A percentile compares a stretch with the other conserved stretches of the same genome.
Evolutionary conservation across 208 protist genomes (phyloP).

Genomic region (Phytomonas sp.): DNA sequence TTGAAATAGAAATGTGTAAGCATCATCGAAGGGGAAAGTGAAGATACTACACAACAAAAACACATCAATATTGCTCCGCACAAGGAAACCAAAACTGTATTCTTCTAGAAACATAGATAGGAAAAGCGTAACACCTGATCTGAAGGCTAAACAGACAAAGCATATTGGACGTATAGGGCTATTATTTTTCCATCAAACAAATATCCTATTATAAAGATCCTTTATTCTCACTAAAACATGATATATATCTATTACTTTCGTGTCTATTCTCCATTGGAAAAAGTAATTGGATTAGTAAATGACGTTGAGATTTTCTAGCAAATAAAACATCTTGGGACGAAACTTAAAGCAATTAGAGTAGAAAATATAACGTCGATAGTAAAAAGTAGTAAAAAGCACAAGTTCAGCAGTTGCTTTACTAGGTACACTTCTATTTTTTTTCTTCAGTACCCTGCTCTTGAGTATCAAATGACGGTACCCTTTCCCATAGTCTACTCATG

Average conservation of each 20-base stretch:
- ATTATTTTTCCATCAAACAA: not conserved
- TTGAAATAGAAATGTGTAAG: not conserved
- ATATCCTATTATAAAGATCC: not conserved
- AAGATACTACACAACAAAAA: not conserved
- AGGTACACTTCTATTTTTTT: not conserved
- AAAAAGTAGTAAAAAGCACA: conserved; percentile 4
- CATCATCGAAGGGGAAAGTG: not conserved
- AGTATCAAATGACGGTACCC: not conserved
- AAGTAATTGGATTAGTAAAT: not conserved
- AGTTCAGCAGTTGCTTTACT: not conserved
- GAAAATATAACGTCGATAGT: not conserved
- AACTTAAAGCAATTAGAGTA: not conserved
- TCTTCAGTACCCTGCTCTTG: not conserved
- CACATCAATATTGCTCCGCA: not conserved
- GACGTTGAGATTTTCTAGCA: not conserved
- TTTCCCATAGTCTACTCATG: not conserved
- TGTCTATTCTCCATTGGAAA: not conserved
- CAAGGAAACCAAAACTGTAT: not conserved
- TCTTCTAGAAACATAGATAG: not conserved
- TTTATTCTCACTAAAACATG: not conserved
- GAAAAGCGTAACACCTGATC: not conserved
- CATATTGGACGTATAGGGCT: not conserved
- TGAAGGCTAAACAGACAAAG: not conserved
- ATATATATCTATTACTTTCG: not conserved
- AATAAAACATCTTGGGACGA: not conserved